A percentile compares a stretch with the other conserved stretches of the same genome.
These are phyloP conservation scores for Inga oerstediana DNA, from an alignment of 306 rosid genomes.

Conservation along the genomic window DNA sequence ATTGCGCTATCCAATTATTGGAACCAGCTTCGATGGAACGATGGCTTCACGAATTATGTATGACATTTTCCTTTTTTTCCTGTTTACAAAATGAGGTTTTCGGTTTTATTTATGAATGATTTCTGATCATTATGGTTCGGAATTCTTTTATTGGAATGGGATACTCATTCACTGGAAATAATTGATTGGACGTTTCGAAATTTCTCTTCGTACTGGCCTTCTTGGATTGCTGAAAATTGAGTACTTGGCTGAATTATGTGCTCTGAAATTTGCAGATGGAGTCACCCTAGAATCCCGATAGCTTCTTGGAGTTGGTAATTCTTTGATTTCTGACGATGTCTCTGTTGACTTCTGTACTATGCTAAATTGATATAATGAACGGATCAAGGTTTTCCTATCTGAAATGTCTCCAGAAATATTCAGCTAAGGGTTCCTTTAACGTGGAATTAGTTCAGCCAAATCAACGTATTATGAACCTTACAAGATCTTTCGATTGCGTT, in stretches of 20 bases:
- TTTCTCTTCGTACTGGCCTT: slow-evolving; percentile 25
- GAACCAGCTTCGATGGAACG: background rate
- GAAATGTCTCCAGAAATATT: slow-evolving; percentile 45
- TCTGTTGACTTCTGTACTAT: slow-evolving; percentile 20
- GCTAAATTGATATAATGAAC: slow-evolving; percentile 53
- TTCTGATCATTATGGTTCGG: background rate
- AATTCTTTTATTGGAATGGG: background rate
- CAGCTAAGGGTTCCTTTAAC: slow-evolving; percentile 35
- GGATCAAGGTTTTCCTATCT: slow-evolving; percentile 44
- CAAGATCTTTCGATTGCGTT: slow-evolving; percentile 20
- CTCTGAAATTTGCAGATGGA: slow-evolving; percentile 49
- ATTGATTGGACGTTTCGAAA: slow-evolving; percentile 11
- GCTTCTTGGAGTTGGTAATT: background rate
- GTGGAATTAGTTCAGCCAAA: slow-evolving; percentile 30
- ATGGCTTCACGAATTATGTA: background rate
- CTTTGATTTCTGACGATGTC: background rate
- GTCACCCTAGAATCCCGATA: slow-evolving; percentile 3
- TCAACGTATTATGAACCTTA: slow-evolving; percentile 33
- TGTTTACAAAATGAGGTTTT: slow-evolving; percentile 4
- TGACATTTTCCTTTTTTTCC: slow-evolving; percentile 12
- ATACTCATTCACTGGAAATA: background rate
- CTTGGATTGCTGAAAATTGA: slow-evolving; percentile 2
- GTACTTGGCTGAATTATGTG: slow-evolving; percentile 5
- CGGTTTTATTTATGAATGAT: slow-evolving; percentile 21
- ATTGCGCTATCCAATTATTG: background rate